Percentiles rank a stretch among this genome's conserved stretches.
These are phyloP conservation scores for Euphorbia celastroides DNA, from an alignment of 441 rosid species.

Conservation along the genomic window DNA sequence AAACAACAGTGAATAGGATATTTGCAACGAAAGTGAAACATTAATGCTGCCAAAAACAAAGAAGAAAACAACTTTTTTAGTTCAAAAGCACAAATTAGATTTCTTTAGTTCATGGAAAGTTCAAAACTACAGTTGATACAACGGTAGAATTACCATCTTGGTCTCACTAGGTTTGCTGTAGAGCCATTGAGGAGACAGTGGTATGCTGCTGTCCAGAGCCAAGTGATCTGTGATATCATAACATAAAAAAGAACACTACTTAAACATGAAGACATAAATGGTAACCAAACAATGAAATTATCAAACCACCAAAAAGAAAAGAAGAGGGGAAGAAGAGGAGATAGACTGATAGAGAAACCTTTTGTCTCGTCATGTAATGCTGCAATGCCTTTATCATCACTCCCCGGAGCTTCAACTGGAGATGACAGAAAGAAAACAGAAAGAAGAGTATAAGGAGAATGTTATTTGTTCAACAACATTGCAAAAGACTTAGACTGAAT, in stretches of 20 bases:
- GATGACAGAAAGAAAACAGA: constrained; percentile 9
- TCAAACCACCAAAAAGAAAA: constrained; percentile 1
- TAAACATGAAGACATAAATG: not conserved
- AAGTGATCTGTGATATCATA: constrained; percentile 46
- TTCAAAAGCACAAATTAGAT: not conserved
- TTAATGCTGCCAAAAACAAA: not conserved
- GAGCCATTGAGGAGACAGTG: constrained; percentile 95
- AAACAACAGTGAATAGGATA: not conserved
- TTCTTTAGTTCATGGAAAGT: not conserved
- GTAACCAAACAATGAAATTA: not conserved
- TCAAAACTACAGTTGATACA: not conserved
- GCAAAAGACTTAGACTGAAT: no score
- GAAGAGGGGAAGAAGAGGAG: not conserved
- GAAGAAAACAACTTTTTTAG: not conserved
- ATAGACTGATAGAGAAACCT: constrained; percentile 38
- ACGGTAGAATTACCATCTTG: constrained; percentile 39
- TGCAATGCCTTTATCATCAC: constrained; percentile 30
- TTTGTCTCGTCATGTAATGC: constrained; percentile 37
- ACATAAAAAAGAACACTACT: constrained; percentile 9
- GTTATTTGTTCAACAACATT: not conserved
- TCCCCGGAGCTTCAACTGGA: constrained; percentile 37
- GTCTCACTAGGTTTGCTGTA: constrained; percentile 67
- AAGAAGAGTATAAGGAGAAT: constrained; percentile 3
- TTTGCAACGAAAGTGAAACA: not conserved
- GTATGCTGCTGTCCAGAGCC: constrained; percentile 70